Base-by-base conservation (phyloP, 495 filamentous ascomycete genomes). In the Penicillium lagena region DNA sequence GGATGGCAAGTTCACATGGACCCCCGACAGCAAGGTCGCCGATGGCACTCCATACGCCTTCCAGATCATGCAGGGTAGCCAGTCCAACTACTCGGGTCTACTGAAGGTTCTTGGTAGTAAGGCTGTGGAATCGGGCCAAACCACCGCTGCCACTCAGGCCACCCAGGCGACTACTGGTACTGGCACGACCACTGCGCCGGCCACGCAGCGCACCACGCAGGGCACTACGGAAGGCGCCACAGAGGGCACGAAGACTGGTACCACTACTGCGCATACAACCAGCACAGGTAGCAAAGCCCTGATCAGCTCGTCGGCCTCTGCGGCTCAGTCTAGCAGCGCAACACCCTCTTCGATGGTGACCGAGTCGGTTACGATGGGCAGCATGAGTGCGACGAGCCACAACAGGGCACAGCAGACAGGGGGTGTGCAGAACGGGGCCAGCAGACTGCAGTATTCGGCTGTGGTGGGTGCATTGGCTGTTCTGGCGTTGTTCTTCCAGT, bases 21-120 rank as follows among this genome's bases (percentile, higher is more conserved):
- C 58, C 1, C 66, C 68, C 12, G 57, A 61, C 13, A 49, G 44
- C 27, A 56, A 55, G 12, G 52, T 76, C 29, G 58, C 62, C n/a
- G 50, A 60, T 28, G 66, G 56, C 12, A 29, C 59, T 7, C 59
- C 67, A 51, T 77, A 77, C 43, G 72, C 74, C 13, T 62, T 76
- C 37, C 58, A 72, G 45, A 70, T 77, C 52, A 45, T 47, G 12
- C 74, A 76, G 46, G 59, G 53, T 33, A 62, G 56, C 10, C 33
- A 66, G 4, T 47, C 58, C 17, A 77, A 77, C 46, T 77, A 75
- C 46, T 68, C 72, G n/a, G 71, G 63, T 7, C 60, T 65, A 15
- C 33, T 77, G 12, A 59, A 48, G 28, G 35, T 34, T 33, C 22
- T 22, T 6, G 37, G 40, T 51, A 22, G 46, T 50, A 12, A 60